Conservation (phyloP, 352 stramenopile species). For the Globisporangium lucens region DNA sequence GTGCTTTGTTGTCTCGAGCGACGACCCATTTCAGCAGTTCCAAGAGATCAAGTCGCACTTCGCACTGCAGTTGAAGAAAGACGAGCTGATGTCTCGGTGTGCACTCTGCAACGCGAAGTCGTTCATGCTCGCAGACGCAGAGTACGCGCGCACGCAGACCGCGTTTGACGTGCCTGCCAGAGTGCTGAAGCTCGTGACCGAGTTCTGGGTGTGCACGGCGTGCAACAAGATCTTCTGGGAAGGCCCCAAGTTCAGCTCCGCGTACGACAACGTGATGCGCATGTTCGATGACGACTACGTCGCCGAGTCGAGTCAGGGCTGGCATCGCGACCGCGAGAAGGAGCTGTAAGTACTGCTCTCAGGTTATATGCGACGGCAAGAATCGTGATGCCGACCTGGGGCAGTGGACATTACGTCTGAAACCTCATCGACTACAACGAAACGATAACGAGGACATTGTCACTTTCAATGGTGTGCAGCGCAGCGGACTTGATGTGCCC, state of each 20-base stretch:
- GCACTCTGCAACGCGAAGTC: constrained; percentile 66
- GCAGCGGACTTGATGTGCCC: background rate
- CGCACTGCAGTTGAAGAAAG: constrained; percentile 48
- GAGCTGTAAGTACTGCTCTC: background rate
- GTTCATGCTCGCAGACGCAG: constrained; percentile 47
- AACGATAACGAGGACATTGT: background rate
- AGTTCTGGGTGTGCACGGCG: constrained; percentile 39
- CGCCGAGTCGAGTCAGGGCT: constrained; percentile 2
- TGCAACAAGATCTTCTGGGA: constrained; percentile 32
- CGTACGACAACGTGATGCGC: constrained; percentile 17
- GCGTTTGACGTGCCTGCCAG: constrained; percentile 49
- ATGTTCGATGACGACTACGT: constrained; percentile 15
- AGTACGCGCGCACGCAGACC: constrained; percentile 50
- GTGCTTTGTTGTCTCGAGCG: constrained; percentile 72
- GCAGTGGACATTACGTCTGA: background rate
- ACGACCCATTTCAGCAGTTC: constrained; percentile 70
- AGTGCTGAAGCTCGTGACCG: constrained; percentile 53
- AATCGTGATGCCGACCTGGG: background rate
- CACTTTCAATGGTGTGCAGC: background rate
- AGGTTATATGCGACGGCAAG: background rate
- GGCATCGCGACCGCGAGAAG: constrained; percentile 6
- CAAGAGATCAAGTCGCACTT: constrained; percentile 77
- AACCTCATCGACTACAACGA: background rate
- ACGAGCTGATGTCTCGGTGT: constrained; percentile 77
- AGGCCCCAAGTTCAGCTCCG: constrained; percentile 28